Percentiles rank a stretch among this genome's conserved stretches.
Evolutionary conservation across 2,329 filamentous ascomycete species (phyloP).

Genomic region (Ophidiomyces ophidiicola): DNA sequence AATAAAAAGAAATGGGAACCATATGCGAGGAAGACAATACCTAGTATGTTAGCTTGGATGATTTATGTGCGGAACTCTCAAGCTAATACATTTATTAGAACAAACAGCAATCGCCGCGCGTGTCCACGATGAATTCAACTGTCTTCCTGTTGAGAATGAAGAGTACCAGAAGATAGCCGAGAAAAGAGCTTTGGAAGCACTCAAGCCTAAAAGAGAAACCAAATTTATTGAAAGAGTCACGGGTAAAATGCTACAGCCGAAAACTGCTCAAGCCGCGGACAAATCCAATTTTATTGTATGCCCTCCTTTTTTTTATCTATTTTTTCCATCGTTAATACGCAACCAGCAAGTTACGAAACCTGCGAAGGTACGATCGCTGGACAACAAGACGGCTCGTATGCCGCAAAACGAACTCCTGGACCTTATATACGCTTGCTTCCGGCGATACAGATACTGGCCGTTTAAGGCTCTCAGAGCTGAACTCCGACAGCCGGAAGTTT

Average conservation of each 20-base stretch:
- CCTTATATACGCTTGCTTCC: slow-evolving; percentile 70
- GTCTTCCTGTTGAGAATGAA: slow-evolving; percentile 58
- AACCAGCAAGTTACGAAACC: slow-evolving; percentile 39
- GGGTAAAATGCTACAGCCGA: slow-evolving; percentile 46
- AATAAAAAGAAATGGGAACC: slow-evolving; percentile 47
- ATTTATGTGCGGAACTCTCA: background rate
- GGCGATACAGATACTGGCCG: slow-evolving; percentile 82
- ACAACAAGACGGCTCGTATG: slow-evolving; percentile 82
- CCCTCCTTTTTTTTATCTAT: slow-evolving; percentile 11
- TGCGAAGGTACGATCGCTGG: slow-evolving; percentile 44
- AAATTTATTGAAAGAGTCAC: slow-evolving; percentile 37
- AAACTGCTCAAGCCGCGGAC: slow-evolving; percentile 38
- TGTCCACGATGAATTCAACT: slow-evolving; percentile 64
- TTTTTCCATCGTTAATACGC: slow-evolving; percentile 5
- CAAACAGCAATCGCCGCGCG: slow-evolving; percentile 64
- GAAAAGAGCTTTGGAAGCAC: slow-evolving; percentile 46
- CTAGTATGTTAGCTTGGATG: slow-evolving; percentile 53
- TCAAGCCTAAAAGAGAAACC: slow-evolving; percentile 48
- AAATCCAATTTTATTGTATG: slow-evolving; percentile 35
- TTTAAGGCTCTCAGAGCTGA: slow-evolving; percentile 69
- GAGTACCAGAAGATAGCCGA: slow-evolving; percentile 54
- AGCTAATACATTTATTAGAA: slow-evolving; percentile 41
- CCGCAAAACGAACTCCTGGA: slow-evolving; percentile 79
- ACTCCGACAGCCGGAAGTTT: slow-evolving; percentile 82
- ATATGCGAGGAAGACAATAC: slow-evolving; percentile 49